A percentile compares a stretch with the other conserved stretches of the same genome.
These are phyloP conservation scores for Fibroporia radiculosa DNA, from an alignment of 768 basidiomycete species.

Conservation along the genomic window DNA sequence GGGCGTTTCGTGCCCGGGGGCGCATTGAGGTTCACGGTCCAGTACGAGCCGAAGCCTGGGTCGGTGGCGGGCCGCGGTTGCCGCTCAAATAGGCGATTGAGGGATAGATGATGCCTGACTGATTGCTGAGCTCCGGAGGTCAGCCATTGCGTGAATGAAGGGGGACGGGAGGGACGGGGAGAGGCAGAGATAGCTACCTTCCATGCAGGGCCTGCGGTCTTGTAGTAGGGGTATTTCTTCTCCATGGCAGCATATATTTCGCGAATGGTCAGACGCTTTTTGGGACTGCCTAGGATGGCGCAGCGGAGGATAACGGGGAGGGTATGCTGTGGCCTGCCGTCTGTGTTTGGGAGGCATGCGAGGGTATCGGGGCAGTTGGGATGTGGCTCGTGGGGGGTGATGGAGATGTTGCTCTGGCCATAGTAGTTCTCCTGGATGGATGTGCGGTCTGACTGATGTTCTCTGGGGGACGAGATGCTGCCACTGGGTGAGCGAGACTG, in stretches of 20 bases:
- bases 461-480: slow-evolving; percentile 14
- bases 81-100: slow-evolving; percentile 77
- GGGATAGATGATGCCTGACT: slow-evolving; percentile 75
- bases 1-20: slow-evolving; percentile 83
- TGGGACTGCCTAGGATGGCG: slow-evolving; percentile 71
- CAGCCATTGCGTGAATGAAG: slow-evolving; percentile 3
- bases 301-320: slow-evolving; percentile 81
- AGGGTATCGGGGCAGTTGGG: slow-evolving; percentile 74
- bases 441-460: slow-evolving; percentile 4
- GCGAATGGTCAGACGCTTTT: slow-evolving; percentile 70
- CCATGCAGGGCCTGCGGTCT: slow-evolving; percentile 76
- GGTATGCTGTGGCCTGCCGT: slow-evolving; percentile 75
- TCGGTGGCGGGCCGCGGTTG: slow-evolving; percentile 78
- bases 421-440: slow-evolving; percentile 14
- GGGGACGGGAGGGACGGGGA: not conserved
- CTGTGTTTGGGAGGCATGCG: slow-evolving; percentile 70
- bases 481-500: slow-evolving; percentile 10
- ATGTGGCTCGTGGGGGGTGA: slow-evolving; percentile 36
- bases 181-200: slow-evolving; percentile 42
- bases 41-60: slow-evolving; percentile 83
- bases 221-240: slow-evolving; percentile 76
- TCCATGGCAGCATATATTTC: slow-evolving; percentile 88
- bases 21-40: slow-evolving; percentile 84
- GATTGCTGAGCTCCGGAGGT: slow-evolving; percentile 55
- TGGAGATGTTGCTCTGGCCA: slow-evolving; percentile 15